Base-by-base conservation (phyloP, 345 rosid genomes). In the Populus simonii region DNA sequence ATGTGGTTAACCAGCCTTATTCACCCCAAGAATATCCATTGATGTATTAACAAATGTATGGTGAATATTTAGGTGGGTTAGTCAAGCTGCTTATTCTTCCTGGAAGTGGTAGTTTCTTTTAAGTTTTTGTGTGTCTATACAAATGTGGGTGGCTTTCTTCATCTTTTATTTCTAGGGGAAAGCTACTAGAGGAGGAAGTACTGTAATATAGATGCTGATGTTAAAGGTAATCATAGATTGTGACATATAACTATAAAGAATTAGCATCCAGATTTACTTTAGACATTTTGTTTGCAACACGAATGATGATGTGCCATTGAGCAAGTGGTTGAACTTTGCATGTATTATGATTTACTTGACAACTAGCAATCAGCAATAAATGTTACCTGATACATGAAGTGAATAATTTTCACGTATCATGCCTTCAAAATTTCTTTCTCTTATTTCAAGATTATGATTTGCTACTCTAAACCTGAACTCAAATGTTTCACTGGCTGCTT, bases 1-100 rank as follows among this genome's bases (percentile, higher is more conserved):
- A 55, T 63, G 36, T 79, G 51, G 39, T 73, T 82, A 17, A 55
- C 57, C 39, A 51, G 41, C 53, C 36, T 16, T 72, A 15, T 22
- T 36, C 29, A 49, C 45, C 53, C 12, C 16, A 71, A 45, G 38
- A 65, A 7, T 15, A 7, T 67, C 17, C 36, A 47, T 16, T 35
- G 73, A 35, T 76, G 72, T n/a, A 51, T 23, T 76, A 22, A 51
- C 65, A 62, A 55, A 16, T 68, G 23, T 12, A 23, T 57, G 23
- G 62, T 57, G 12, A 57, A n/a, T 35, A 10, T 67, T 76, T 72
- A 12, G 23, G 38, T 35, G 47, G 31, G 23, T 55, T 69, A 25
- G 59, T 49, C 36, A 17, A 9, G 66, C 23, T 75, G 18, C 31
- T n/a, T 41, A n/a, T 36, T 61, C 36, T 61, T 55, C 5, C 27